Conservation (phyloP, 805 yeast species). For the Teunomyces kruisii region DNA sequence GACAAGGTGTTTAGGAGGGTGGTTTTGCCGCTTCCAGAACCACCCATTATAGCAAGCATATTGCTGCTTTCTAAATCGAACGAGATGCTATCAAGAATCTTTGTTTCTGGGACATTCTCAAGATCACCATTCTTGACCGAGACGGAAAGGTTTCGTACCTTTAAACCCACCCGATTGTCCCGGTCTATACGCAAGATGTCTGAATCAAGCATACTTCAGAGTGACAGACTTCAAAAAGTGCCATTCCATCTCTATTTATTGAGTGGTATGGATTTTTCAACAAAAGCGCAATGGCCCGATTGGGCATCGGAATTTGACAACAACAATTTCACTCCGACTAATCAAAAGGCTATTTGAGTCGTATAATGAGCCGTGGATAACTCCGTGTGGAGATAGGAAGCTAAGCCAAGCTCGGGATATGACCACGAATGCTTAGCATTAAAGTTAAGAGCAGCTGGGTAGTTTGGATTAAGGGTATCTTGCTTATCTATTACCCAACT, state of each 20-base stretch:
- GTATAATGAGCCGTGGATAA: too few relatives aligned
- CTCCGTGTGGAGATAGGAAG: too few relatives aligned
- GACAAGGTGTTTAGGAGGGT: slow-evolving; percentile 25
- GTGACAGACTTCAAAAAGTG: not conserved
- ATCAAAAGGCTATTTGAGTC: too few relatives aligned
- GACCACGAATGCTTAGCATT: too few relatives aligned
- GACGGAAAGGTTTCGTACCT: slow-evolving; percentile 13
- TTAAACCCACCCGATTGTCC: slow-evolving; percentile 7
- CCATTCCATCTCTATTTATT: not conserved
- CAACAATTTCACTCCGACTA: too few relatives aligned
- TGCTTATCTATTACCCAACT: too few relatives aligned
- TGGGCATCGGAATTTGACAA: too few relatives aligned
- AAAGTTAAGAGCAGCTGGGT: too few relatives aligned
- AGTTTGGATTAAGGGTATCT: too few relatives aligned
- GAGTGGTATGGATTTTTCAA: too few relatives aligned
- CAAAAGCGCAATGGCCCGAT: too few relatives aligned
- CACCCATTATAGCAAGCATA: slow-evolving; percentile 30
- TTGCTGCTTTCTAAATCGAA: slow-evolving; percentile 18
- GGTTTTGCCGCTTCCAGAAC: slow-evolving; percentile 28
- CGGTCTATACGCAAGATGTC: slow-evolving; percentile 4
- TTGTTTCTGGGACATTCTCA: not conserved
- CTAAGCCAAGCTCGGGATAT: too few relatives aligned
- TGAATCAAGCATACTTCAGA: not conserved
- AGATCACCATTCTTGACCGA: slow-evolving; percentile 5
- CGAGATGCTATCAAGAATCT: slow-evolving; percentile 19